Base-by-base conservation (phyloP, 306 rosid genomes). In the Astragalus glycyphyllos region DNA sequence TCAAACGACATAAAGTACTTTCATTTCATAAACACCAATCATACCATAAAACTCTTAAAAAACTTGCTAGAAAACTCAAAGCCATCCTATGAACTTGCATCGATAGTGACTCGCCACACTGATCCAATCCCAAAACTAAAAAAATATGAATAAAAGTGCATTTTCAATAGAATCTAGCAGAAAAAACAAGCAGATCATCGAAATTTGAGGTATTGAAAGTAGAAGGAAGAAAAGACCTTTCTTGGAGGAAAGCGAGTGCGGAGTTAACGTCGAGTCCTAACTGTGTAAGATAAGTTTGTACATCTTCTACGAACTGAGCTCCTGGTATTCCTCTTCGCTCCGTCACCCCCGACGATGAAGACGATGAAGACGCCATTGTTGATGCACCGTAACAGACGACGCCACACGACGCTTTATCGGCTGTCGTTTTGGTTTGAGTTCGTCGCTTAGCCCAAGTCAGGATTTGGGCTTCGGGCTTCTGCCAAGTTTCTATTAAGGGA, bases 241-340 rank as follows among this genome's bases (percentile, higher is more conserved):
- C 97, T 85, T 92, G 98, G 53, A 92, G 96, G 58, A 92, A 90
- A 49, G 97, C 88, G 48, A 92, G 91, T 74, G 98, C 84, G 1
- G 97, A 88, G 60, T 83, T 85, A 63, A 85, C 95, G 23, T 92
- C 96, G 68, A 90, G 89, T 11, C 87, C 91, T 12, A 72, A 75
- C 32, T 90, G 91, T 12, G 82, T 60, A 77, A 90, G 98, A 78
- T 86, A 90, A 12, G 86, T 90, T 66, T 88, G 93, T 40, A 92
- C 98, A 68, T 92, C 98, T 32, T 90, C 96, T 0, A 92, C 97
- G 71, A 92, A 90, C 78, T 86, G 98, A 59, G 98, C 92, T 17
- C 89, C 92, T n/a, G 96, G 96, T 61, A 92, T 92, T 75, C 98
- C 98, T 84, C 98, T 82, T 73, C 98, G 83, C 70, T 92, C 98